phyloP scores from a whole-genome alignment of 495 filamentous ascomycete genomes.

The Xylaria acuta region DNA sequence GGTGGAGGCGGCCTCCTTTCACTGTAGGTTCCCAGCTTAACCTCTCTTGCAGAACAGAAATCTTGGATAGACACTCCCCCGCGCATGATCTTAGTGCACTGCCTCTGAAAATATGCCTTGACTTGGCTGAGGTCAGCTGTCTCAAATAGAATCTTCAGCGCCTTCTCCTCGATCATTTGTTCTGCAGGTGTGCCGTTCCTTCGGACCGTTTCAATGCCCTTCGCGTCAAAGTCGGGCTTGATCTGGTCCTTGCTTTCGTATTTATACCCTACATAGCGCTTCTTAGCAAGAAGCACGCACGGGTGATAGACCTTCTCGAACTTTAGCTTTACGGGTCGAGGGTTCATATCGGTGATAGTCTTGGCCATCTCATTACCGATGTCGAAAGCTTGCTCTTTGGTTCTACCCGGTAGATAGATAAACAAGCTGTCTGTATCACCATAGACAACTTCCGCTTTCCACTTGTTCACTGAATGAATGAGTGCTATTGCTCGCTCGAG shows the following conservation, averaged over 20 bases:
- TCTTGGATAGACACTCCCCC: slow-evolving; percentile 90
- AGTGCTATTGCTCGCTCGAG: slow-evolving; percentile 91
- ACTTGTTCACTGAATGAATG: slow-evolving; percentile 84
- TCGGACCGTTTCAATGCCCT: slow-evolving; percentile 96
- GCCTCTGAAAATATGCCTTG: slow-evolving; percentile 86
- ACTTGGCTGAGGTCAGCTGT: slow-evolving; percentile 89
- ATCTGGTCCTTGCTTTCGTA: slow-evolving; percentile 81
- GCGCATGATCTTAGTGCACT: slow-evolving; percentile 93
- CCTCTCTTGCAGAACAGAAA: slow-evolving; percentile 92
- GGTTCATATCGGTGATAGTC: slow-evolving; percentile 87
- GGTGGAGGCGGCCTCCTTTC: slow-evolving; percentile 78
- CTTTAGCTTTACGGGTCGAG: slow-evolving; percentile 91
- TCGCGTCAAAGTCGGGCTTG: slow-evolving; percentile 94
- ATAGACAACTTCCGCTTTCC: slow-evolving; percentile 97
- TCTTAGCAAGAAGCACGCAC: slow-evolving; percentile 92
- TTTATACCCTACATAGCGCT: slow-evolving; percentile 97
- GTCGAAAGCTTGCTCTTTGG: slow-evolving; percentile 84
- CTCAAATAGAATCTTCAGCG: slow-evolving; percentile 81
- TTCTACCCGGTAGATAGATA: slow-evolving; percentile 85
- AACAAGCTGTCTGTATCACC: slow-evolving; percentile 99
- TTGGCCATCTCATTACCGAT: slow-evolving; percentile 94
- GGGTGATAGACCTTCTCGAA: slow-evolving; percentile 99
- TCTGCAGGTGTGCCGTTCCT: slow-evolving; percentile 94
- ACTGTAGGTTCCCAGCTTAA: slow-evolving; percentile 89
- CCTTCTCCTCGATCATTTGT: slow-evolving; percentile 97